A percentile compares a stretch with the other conserved stretches of the same genome.
Evolutionary conservation across 495 filamentous ascomycete genomes (phyloP).

Genomic region (Penicillium cataractarum): DNA sequence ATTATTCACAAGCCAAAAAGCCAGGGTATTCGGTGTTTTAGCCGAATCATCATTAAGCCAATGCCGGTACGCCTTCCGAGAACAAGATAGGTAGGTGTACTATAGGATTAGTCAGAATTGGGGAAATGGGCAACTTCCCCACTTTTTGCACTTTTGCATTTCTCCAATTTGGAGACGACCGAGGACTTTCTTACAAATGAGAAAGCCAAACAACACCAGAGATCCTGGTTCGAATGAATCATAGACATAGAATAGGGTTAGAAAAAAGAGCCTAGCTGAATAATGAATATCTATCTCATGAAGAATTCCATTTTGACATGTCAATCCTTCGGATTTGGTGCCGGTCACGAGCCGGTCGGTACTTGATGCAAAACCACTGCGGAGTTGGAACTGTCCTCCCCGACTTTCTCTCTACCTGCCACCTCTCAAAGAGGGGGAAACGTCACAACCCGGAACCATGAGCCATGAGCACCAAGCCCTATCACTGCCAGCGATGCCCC

Average conservation of each 20-base stretch:
- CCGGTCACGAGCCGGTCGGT: background rate
- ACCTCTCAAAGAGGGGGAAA: conserved; percentile 4
- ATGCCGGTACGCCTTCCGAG: conserved; percentile 6
- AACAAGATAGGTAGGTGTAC: background rate
- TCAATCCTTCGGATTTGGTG: background rate
- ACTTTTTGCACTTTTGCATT: background rate
- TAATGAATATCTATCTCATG: background rate
- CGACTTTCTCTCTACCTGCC: background rate
- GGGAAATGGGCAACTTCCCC: conserved; percentile 5
- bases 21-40: background rate
- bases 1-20: background rate
- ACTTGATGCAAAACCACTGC: background rate
- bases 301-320: background rate
- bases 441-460: conserved; percentile 11
- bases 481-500: conserved; percentile 43
- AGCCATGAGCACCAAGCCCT: conserved; percentile 33
- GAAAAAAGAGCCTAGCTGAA: background rate
- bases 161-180: background rate
- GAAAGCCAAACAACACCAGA: background rate
- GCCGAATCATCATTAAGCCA: conserved; percentile 6
- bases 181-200: background rate
- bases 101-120: conserved; percentile 12
- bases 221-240: background rate
- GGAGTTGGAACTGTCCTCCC: conserved; percentile 18
- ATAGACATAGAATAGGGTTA: background rate